Percentiles rank a stretch among this genome's conserved stretches.
Conservation (phyloP, 1,284 basidiomycete species). For the Boletus calvinii region DNA sequence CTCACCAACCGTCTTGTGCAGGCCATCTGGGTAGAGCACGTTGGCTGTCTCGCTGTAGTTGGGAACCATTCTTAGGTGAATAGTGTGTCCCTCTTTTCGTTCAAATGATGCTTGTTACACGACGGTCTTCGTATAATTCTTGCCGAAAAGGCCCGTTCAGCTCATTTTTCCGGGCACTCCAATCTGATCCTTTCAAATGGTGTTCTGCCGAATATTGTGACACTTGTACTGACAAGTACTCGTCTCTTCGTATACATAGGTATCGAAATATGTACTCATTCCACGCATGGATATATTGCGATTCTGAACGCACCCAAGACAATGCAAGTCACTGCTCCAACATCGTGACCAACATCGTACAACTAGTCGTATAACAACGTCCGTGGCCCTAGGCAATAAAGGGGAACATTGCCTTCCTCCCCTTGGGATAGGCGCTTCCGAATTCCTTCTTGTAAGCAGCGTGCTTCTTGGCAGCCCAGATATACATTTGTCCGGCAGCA, state of each 20-base stretch:
- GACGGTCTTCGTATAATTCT: constrained; percentile 78
- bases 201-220: constrained; percentile 11
- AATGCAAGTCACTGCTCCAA: too few species aligned
- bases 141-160: constrained; percentile 88
- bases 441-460: constrained; percentile 91
- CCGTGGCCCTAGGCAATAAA: constrained; percentile 39
- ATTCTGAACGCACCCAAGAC: too few species aligned
- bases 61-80: background rate
- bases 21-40: background rate
- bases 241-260: background rate
- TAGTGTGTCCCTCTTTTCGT: background rate
- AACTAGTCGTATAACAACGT: background rate
- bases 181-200: constrained; percentile 47
- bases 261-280: background rate
- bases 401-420: constrained; percentile 81
- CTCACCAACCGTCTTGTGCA: constrained; percentile 5
- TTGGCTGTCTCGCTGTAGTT: background rate
- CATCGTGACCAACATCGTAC: background rate
- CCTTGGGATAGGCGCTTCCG: constrained; percentile 77
- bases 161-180: constrained; percentile 75
- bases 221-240: constrained; percentile 3
- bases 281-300: too few species aligned
- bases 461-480: constrained; percentile 95
- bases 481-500: constrained; percentile 71
- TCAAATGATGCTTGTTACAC: constrained; percentile 62